Conservation (phyloP, 1,284 basidiomycete species). For the Sanghuangporus sanghuang region DNA sequence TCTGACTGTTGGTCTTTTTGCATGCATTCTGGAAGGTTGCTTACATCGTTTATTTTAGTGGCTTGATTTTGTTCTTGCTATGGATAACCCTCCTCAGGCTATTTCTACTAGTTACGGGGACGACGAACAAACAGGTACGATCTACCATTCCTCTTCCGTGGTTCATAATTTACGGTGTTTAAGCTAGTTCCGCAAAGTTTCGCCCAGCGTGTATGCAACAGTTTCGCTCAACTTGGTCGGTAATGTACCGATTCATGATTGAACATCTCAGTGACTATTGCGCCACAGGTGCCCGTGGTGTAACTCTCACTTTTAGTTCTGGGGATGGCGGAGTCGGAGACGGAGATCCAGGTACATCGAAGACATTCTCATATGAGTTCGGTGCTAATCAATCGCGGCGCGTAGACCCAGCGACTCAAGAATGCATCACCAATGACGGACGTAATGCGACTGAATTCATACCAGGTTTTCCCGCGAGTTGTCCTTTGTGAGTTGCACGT, state of each 20-base stretch:
- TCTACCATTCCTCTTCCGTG: neutral
- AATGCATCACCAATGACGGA: constrained; percentile 58
- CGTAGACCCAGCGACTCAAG: constrained; percentile 38
- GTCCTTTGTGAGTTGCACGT: constrained; percentile 33
- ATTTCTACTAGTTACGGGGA: constrained; percentile 68
- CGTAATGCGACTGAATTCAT: constrained; percentile 49
- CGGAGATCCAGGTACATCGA: constrained; percentile 27
- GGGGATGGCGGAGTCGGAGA: constrained; percentile 73
- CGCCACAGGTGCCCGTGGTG: constrained; percentile 52
- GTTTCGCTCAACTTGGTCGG: constrained; percentile 57
- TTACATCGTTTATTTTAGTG: constrained; percentile 35
- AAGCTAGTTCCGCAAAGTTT: constrained; percentile 52
- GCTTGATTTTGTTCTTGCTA: constrained; percentile 49
- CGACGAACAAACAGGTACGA: constrained; percentile 56
- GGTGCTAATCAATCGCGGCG: constrained; percentile 10
- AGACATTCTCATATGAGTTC: neutral
- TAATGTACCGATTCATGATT: constrained; percentile 5
- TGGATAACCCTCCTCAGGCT: constrained; percentile 42
- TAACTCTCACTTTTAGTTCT: constrained; percentile 56
- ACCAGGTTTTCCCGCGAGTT: constrained; percentile 55
- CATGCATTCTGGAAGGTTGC: constrained; percentile 5
- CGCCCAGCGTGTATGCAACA: constrained; percentile 55
- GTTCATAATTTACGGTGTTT: constrained; percentile 2
- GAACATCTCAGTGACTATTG: neutral
- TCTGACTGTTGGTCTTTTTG: constrained; percentile 31